phyloP scores from a whole-genome alignment of 257 asterid genomes.

The Salvia hispanica region DNA sequence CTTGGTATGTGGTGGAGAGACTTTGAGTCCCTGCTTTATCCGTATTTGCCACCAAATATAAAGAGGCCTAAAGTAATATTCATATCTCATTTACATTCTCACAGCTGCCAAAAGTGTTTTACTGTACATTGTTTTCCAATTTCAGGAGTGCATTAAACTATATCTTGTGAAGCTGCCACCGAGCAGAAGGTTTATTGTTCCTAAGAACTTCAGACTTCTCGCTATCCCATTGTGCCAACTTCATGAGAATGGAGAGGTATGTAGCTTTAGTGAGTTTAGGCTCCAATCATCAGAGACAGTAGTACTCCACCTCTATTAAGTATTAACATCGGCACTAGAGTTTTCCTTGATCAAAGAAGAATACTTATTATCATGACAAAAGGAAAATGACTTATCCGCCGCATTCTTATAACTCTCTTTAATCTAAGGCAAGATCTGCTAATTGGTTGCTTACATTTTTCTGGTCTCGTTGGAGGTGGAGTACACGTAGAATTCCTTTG shows the following conservation, averaged over 20 bases:
- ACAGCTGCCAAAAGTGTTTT: slow-evolving; percentile 23
- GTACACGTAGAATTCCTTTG: slow-evolving; percentile 27
- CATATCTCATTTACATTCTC: slow-evolving; percentile 6
- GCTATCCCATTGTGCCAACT: slow-evolving; percentile 77
- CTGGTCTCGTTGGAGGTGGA: too few species aligned
- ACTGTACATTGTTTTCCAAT: slow-evolving; percentile 21
- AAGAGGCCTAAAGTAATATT: slow-evolving; percentile 68
- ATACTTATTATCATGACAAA: too few species aligned
- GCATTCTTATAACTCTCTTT: too few species aligned
- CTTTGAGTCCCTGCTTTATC: slow-evolving; percentile 63
- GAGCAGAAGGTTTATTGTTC: slow-evolving; percentile 70
- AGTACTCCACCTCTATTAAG: too few species aligned
- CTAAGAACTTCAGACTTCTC: slow-evolving; percentile 68
- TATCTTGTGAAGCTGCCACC: slow-evolving; percentile 79
- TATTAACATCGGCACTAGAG: too few species aligned
- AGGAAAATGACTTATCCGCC: too few species aligned
- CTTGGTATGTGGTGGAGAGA: slow-evolving; percentile 93
- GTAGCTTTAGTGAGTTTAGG: not conserved
- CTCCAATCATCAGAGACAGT: too few species aligned
- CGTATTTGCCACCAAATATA: slow-evolving; percentile 62
- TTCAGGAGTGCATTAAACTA: slow-evolving; percentile 88
- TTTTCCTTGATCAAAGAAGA: too few species aligned
- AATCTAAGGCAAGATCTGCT: too few species aligned
- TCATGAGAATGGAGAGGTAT: slow-evolving; percentile 66
- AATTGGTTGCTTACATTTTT: not conserved